phyloP scores from a whole-genome alignment of 1,284 basidiomycete species.

The Chalciporus sp. region DNA sequence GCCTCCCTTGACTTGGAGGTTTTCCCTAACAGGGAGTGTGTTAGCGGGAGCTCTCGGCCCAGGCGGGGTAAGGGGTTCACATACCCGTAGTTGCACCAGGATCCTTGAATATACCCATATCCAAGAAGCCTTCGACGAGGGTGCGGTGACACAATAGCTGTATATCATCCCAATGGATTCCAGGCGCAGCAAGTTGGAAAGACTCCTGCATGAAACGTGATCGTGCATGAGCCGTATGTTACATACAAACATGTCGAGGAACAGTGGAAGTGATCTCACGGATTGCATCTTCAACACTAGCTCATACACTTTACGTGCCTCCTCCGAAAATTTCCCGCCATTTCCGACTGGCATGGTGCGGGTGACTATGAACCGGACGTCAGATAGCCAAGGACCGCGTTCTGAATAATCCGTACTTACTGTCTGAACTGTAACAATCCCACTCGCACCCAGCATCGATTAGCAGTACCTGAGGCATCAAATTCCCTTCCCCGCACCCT shows the following conservation, averaged over 20 bases:
- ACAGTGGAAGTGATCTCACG: constrained; percentile 11
- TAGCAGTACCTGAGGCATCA: constrained; percentile 79
- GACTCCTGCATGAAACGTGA: constrained; percentile 48
- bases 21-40: constrained; percentile 3
- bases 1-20: constrained; percentile 17
- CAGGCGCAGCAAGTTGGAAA: constrained; percentile 69
- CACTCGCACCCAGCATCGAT: constrained; percentile 94
- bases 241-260: neutral
- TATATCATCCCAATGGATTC: constrained; percentile 83
- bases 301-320: constrained; percentile 79
- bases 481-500: constrained; percentile 23
- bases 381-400: neutral
- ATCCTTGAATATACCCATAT: constrained; percentile 82
- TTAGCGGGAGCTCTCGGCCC: neutral
- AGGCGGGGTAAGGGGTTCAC: neutral
- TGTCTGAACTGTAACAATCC: constrained; percentile 80
- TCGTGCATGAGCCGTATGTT: neutral
- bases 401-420: constrained; percentile 36
- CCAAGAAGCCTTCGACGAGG: constrained; percentile 77
- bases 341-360: constrained; percentile 89
- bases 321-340: constrained; percentile 81
- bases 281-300: constrained; percentile 90
- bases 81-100: constrained; percentile 28
- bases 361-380: constrained; percentile 50
- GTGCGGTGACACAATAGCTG: constrained; percentile 81